phyloP scores from a whole-genome alignment of 2,329 filamentous ascomycete species.

The Fusarium poae region DNA sequence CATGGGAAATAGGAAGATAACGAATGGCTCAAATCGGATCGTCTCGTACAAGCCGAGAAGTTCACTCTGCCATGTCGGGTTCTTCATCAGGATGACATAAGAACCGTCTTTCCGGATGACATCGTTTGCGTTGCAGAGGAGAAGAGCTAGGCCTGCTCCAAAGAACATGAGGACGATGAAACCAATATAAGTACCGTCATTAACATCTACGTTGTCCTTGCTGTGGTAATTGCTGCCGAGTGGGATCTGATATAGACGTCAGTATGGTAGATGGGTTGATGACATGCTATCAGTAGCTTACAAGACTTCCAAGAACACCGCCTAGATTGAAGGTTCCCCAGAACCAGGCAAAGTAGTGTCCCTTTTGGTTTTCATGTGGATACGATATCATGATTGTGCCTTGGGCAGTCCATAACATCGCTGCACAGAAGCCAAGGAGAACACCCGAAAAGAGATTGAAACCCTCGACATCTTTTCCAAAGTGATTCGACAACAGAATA shows the following conservation, averaged over 20 bases:
- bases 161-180: constrained; percentile 84
- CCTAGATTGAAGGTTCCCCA: constrained; percentile 97
- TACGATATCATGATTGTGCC: constrained; percentile 92
- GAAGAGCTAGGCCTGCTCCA: constrained; percentile 77
- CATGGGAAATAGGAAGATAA: constrained; percentile 81
- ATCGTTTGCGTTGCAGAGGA: constrained; percentile 77
- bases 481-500: constrained; percentile 77
- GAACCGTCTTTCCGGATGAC: constrained; percentile 83
- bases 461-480: constrained; percentile 45
- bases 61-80: constrained; percentile 87
- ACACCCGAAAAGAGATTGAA: constrained; percentile 76
- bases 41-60: constrained; percentile 81
- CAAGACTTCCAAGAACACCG: constrained; percentile 83
- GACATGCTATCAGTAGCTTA: constrained; percentile 44
- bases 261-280: fast-evolving
- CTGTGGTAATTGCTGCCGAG: constrained; percentile 39
- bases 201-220: constrained; percentile 58
- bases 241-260: constrained; percentile 57
- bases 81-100: constrained; percentile 87
- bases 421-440: constrained; percentile 81
- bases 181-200: constrained; percentile 84
- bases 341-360: constrained; percentile 89
- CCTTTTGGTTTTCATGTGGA: constrained; percentile 83
- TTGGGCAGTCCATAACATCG: constrained; percentile 84
- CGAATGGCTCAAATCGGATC: constrained; percentile 74